Percentiles rank a stretch among this genome's conserved stretches.
phyloP scores from a whole-genome alignment of 352 stramenopile genomes.

The Globisporangium echinulatum region DNA sequence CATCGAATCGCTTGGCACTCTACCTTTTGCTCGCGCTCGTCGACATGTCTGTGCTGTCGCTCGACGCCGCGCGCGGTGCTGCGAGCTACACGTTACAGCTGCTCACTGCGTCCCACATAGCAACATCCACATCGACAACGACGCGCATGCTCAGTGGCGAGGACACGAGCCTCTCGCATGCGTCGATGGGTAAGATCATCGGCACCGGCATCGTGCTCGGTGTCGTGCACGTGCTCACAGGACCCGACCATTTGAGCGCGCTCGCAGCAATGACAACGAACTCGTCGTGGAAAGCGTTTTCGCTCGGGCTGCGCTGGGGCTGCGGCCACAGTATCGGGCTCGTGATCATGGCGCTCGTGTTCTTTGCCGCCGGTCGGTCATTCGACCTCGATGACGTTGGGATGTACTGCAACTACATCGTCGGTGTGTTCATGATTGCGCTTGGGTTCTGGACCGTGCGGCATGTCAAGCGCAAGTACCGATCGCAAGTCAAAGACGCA shows the following conservation, averaged over 20 bases:
- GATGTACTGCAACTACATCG: constrained; percentile 58
- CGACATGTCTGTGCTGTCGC: no score
- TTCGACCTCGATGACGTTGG: constrained; percentile 47
- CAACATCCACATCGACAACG: not conserved
- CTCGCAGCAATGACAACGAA: no score
- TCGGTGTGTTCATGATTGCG: constrained; percentile 74
- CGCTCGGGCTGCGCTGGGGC: no score
- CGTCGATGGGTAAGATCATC: constrained; percentile 17
- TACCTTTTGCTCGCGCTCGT: no score
- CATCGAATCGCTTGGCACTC: no score
- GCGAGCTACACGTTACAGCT: no score
- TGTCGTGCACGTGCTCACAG: constrained; percentile 24
- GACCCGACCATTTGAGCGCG: constrained; percentile 35
- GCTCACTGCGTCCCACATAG: no score
- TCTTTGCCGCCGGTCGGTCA: constrained; percentile 55
- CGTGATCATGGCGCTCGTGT: constrained; percentile 78
- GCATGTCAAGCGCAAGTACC: constrained; percentile 41
- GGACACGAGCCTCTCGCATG: constrained; percentile 16
- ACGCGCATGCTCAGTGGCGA: constrained; percentile 15
- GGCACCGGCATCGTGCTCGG: constrained; percentile 16
- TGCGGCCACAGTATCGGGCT: constrained; percentile 70
- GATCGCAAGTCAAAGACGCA: constrained; percentile 27
- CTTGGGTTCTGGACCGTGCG: constrained; percentile 46
- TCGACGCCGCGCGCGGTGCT: no score
- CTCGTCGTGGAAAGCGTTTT: no score